phyloP scores from a whole-genome alignment of 352 stramenopile species.

The Phytophthora tentaculata region DNA sequence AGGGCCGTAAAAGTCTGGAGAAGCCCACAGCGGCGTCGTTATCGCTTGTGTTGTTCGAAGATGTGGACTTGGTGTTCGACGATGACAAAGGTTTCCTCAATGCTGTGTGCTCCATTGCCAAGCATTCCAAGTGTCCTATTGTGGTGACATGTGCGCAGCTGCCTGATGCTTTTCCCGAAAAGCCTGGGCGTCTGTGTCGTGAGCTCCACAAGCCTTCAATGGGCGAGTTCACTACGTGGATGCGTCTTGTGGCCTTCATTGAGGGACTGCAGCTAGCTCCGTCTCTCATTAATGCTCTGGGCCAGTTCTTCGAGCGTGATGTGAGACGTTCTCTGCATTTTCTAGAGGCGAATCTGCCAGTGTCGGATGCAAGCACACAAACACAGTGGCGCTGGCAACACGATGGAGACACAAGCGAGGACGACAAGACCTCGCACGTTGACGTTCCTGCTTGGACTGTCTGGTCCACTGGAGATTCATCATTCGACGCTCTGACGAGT shows the following conservation, averaged over 20 bases:
- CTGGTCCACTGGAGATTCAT: conserved; percentile 40
- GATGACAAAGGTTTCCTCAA: conserved; percentile 82
- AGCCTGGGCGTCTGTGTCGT: conserved; percentile 50
- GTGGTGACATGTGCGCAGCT: conserved; percentile 72
- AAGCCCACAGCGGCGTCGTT: conserved; percentile 49
- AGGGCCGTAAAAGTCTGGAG: conserved; percentile 47
- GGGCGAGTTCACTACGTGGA: conserved; percentile 70
- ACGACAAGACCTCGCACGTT: conserved; percentile 6
- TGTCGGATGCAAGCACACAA: conserved; percentile 21
- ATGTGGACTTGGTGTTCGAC: conserved; percentile 84
- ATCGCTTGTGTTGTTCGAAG: conserved; percentile 87
- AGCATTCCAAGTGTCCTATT: conserved; percentile 83
- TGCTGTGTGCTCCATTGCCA: conserved; percentile 77
- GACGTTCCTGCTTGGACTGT: conserved; percentile 58
- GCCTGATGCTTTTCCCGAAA: conserved; percentile 63
- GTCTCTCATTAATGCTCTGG: conserved; percentile 46
- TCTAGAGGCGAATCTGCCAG: conserved; percentile 53
- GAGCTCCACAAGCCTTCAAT: conserved; percentile 50
- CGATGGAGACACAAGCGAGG: conserved; percentile 9
- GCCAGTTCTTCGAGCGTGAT: conserved; percentile 67
- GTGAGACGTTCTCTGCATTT: conserved; percentile 77
- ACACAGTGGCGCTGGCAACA: conserved; percentile 39
- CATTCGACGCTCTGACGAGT: conserved; percentile 66
- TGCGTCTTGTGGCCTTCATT: conserved; percentile 64
- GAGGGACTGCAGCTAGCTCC: conserved; percentile 54